phyloP scores from a whole-genome alignment of 345 rosid genomes.

The Salix koriyanagi region DNA sequence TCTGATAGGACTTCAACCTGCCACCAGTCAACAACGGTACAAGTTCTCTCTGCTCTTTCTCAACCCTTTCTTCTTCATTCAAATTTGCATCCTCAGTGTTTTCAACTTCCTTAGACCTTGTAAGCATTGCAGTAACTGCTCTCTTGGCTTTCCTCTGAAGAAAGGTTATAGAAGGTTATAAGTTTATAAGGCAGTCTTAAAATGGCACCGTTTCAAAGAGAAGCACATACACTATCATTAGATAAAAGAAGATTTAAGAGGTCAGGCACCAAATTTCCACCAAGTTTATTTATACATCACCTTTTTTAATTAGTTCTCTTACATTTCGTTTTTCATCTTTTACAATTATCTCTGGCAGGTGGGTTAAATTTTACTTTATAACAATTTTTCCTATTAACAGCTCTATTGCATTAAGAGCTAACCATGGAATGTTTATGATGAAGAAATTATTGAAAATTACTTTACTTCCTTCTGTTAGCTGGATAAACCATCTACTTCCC shows the following conservation, averaged over 20 bases:
- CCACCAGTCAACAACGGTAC: conserved; percentile 90
- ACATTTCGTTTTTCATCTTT: background rate
- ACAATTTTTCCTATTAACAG: background rate
- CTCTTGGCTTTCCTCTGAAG: conserved; percentile 68
- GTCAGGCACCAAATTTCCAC: background rate
- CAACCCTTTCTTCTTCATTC: conserved; percentile 69
- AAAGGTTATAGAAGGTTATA: background rate
- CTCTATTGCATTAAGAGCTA: background rate
- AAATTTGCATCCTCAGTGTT: conserved; percentile 39
- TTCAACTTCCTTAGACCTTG: conserved; percentile 59
- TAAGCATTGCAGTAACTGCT: conserved; percentile 94
- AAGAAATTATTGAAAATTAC: background rate
- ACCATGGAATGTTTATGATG: background rate
- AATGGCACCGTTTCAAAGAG: background rate
- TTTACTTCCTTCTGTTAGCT: too few species aligned
- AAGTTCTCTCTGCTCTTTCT: conserved; percentile 75
- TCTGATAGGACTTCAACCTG: conserved; percentile 76
- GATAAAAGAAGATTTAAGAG: background rate
- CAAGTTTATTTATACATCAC: background rate
- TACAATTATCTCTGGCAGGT: background rate
- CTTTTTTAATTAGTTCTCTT: background rate
- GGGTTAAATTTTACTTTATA: background rate
- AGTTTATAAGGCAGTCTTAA: background rate
- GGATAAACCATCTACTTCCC: too few species aligned
- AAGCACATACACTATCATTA: background rate